Base-by-base conservation (phyloP, 2,329 filamentous ascomycete species). In the Dryadomyces quercivorus region DNA sequence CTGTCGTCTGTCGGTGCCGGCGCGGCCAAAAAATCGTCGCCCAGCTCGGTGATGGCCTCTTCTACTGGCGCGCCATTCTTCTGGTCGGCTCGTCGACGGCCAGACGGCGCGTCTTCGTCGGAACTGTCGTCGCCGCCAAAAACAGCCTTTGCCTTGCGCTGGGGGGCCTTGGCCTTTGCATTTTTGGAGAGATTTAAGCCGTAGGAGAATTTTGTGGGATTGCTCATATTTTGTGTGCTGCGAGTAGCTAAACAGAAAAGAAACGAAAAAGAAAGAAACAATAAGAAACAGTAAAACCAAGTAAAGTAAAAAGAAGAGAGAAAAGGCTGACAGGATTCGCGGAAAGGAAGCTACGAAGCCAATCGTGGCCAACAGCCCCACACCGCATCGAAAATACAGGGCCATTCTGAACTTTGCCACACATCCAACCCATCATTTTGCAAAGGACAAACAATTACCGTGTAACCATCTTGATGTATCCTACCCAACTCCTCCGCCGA, bases 11-110 rank as follows among this genome's bases (percentile, higher is more conserved):
- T 61, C 10, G 63, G 56, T 12, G 53, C 58, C 13, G 56, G 59
- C 62, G 61, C 40, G 68, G 48, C 20, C 40, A 59, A 66, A 31
- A 76, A 72, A 51, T 76, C 75, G 58, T 80, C 76, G 54, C 56
- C 59, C 0, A 86, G 71, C 60, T 83, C 82, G 51, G 73, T 79
- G 61, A 88, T 82, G 50, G 77, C 73, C 59, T 84, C 76, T 21
- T 71, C 68, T 51, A 72, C 72, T 18, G 67, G 67, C 13, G 64
- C 66, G 42, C 66, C 5, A 10, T 20, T 3, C 12, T 40, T 21
- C n/a, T n/a, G n/a, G 10, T 18, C 26, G 42, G 12, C n/a, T 44
- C 16, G 42, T 18, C 42, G 42, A 7, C 42, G 42, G 9, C 44
- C 34, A 20, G 15, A 5, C 1, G 47, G 18, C 49, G 20, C 65